phyloP scores from a whole-genome alignment of 148 eudicot species.

The Fagopyrum esculentum region DNA sequence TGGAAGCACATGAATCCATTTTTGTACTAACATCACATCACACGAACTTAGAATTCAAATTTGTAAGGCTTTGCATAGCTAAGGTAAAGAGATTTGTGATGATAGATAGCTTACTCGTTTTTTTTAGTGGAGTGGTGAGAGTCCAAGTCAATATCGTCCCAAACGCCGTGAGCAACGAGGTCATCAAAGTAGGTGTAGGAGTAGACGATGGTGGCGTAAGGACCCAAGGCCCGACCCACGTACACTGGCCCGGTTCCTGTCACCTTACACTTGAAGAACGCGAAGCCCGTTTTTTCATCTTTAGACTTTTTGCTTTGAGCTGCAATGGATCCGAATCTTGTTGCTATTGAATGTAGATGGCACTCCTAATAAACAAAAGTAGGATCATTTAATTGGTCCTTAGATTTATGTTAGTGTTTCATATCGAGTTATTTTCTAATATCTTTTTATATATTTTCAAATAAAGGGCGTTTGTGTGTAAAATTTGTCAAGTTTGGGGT shows the following conservation, averaged over 20 bases:
- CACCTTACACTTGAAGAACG: conserved; percentile 70
- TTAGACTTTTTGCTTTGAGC: conserved; percentile 62
- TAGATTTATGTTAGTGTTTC: no score
- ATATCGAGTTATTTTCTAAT: no score
- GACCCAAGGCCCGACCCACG: conserved; percentile 97
- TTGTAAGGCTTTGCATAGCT: neutral
- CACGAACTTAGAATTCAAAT: neutral
- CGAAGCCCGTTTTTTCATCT: conserved; percentile 80
- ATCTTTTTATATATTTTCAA: no score
- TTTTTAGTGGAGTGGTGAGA: conserved; percentile 40
- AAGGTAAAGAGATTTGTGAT: neutral
- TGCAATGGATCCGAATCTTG: conserved; percentile 84
- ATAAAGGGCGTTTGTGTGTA: no score
- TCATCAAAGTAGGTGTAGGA: conserved; percentile 83
- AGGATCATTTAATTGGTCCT: no score
- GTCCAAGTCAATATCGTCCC: conserved; percentile 73
- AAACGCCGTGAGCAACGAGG: conserved; percentile 81
- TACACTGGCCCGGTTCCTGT: conserved; percentile 85
- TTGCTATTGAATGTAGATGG: conserved; percentile 82
- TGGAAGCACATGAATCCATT: conserved; percentile 5
- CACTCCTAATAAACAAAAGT: conserved; percentile 40
- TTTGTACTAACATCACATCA: neutral
- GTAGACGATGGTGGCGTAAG: conserved; percentile 79
- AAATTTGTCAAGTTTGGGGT: no score
- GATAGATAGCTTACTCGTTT: conserved; percentile 45